A percentile compares a stretch with the other conserved stretches of the same genome.
phyloP scores from a whole-genome alignment of 2,329 filamentous ascomycete species.

The Rutstroemia sydowiana region DNA sequence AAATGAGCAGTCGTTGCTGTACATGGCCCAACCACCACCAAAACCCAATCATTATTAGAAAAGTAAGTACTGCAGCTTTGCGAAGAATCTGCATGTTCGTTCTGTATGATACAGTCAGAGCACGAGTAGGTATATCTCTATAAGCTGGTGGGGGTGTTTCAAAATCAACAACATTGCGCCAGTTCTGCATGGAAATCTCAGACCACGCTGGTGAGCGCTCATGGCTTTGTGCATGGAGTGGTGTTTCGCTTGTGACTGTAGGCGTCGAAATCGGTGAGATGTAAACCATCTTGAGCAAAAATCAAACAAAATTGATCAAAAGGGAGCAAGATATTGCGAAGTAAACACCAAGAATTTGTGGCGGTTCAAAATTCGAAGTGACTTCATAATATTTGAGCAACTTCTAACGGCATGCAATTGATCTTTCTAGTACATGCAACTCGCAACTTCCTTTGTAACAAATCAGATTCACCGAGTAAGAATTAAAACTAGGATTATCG shows the following conservation, averaged over 20 bases:
- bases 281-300: constrained; percentile 13
- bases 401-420: neutral
- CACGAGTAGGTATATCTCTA: neutral
- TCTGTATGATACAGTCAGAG: neutral
- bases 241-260: constrained; percentile 6
- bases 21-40: constrained; percentile 10
- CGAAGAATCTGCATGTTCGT: neutral
- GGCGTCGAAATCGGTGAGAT: constrained; percentile 12
- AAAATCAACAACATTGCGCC: constrained; percentile 9
- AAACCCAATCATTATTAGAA: constrained; percentile 27
- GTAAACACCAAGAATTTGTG: neutral
- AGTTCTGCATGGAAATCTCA: constrained; percentile 16
- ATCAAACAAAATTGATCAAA: constrained; percentile 3
- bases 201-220: constrained; percentile 17
- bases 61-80: constrained; percentile 13
- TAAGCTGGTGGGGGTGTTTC: constrained; percentile 6
- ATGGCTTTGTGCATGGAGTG: constrained; percentile 4
- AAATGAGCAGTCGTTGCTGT: neutral
- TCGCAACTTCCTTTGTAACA: neutral
- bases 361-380: neutral
- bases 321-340: constrained; percentile 1
- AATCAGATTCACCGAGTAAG: too few relatives aligned
- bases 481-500: too few relatives aligned
- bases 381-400: too few relatives aligned
- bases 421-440: neutral